Base-by-base conservation (phyloP, 139 green algal genomes). In the Gonium pectorale region DNA sequence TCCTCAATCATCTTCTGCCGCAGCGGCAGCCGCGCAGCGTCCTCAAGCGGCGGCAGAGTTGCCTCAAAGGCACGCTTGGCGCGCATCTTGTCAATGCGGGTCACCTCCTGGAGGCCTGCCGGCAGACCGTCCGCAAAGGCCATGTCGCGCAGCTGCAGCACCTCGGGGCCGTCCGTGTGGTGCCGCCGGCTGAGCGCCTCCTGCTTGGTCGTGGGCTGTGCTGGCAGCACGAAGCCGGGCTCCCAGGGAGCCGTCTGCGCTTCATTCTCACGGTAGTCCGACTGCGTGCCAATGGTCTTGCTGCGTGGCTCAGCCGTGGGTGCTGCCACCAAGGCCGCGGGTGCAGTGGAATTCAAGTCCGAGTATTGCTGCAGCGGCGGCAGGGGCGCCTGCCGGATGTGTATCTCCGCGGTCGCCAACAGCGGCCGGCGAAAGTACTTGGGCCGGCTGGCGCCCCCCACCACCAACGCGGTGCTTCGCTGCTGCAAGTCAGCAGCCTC, bases 41-140 rank as follows among this genome's bases (percentile, higher is more conserved):
- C 92, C 62, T 92, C 43, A 19, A 96, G 67, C 1, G 94, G 91
- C 21, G 95, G 95, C 79, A 97, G 81, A 0, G 84, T 90, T 27
- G 92, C 92, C 79, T 97, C 94, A 79, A 97, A 97, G 11, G 90
- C 91, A 3, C 92, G 90, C 89, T 97, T 97, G 29, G 88, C 90
- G 17, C 94, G 90, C 86, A 94, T 67, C 85, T 95, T 95, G 51
- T 96, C 93, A 29, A 96, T 89, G 33, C 89, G 86, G 35, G 86
- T 83, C 56, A 89, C 84, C 59, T 90, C 86, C 67, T 90, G 64
- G 75, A 94, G 70, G 27, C 90, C 93, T 33, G 90, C 88, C 33
- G 93, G 94, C 21, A 96, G 79, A 0, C 93, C 93, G 69, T 92
- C 84, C 3, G 87, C 90, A 77, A 94, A 95, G 51, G 89, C 91